phyloP scores from a whole-genome alignment of 2,329 filamentous ascomycete species.

The Phialophora macrospora region DNA sequence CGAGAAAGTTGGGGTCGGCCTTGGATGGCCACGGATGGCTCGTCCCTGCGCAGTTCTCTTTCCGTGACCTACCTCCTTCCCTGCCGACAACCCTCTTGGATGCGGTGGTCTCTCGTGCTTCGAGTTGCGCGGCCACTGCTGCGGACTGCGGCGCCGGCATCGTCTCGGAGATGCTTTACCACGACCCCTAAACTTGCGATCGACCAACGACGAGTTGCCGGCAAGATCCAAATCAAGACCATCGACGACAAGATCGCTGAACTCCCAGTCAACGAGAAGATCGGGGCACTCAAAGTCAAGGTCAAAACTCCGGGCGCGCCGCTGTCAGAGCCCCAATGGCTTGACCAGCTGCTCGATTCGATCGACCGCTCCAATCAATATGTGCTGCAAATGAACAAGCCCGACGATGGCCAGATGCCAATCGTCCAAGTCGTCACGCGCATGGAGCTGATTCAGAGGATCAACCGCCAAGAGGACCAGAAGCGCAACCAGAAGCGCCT shows the following conservation, averaged over 20 bases:
- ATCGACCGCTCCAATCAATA: constrained; percentile 58
- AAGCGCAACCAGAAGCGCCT: constrained; percentile 48
- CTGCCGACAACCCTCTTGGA: constrained; percentile 16
- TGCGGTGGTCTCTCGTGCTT: constrained; percentile 22
- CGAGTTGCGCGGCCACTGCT: constrained; percentile 15
- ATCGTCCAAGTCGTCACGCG: constrained; percentile 75
- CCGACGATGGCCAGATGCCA: constrained; percentile 51
- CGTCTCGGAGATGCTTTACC: constrained; percentile 13
- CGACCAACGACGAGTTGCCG: constrained; percentile 19
- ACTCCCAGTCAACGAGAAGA: constrained; percentile 35
- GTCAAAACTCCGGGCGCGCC: constrained; percentile 31
- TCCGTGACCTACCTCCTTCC: neutral
- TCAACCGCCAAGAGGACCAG: constrained; percentile 46
- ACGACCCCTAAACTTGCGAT: constrained; percentile 11
- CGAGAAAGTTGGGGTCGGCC: no score
- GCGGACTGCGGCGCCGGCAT: constrained; percentile 20
- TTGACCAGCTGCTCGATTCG: constrained; percentile 44
- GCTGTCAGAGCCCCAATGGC: constrained; percentile 29
- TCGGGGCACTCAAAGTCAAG: constrained; percentile 30
- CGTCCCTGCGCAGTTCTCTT: neutral
- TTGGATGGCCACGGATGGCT: no score
- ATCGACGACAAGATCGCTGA: constrained; percentile 35
- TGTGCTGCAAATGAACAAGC: constrained; percentile 56
- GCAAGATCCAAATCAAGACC: constrained; percentile 28
- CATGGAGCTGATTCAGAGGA: constrained; percentile 54